phyloP scores from a whole-genome alignment of 1,284 basidiomycete species.

The Abortiporus biennis region DNA sequence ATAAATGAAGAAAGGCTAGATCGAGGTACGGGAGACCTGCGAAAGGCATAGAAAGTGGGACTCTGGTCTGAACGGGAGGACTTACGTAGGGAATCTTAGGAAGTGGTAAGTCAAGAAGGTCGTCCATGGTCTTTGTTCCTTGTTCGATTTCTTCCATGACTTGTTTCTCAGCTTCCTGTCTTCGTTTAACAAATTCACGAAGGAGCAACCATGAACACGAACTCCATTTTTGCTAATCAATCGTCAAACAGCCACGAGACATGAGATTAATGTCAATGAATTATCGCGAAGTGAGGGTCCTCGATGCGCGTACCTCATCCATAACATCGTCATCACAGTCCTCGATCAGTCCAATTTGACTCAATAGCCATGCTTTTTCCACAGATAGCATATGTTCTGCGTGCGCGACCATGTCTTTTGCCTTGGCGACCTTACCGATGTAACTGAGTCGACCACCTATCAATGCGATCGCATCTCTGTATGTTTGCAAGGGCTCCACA shows the following conservation, averaged over 20 bases:
- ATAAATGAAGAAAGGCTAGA: no score
- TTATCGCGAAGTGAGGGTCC: no score
- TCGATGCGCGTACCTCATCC: conserved; percentile 51
- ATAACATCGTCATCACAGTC: conserved; percentile 86
- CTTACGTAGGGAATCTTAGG: conserved; percentile 60
- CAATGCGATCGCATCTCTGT: conserved; percentile 41
- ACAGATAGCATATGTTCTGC: conserved; percentile 56
- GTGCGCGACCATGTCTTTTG: conserved; percentile 55
- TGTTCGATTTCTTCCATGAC: conserved; percentile 32
- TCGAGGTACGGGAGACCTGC: no score
- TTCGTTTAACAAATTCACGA: conserved; percentile 59
- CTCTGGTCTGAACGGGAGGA: no score
- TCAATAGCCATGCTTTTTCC: conserved; percentile 78
- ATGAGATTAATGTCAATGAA: background rate
- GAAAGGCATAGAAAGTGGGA: no score
- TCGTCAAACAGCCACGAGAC: background rate
- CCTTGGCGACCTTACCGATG: conserved; percentile 56
- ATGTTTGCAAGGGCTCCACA: conserved; percentile 9
- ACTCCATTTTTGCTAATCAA: conserved; percentile 69
- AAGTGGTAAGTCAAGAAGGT: conserved; percentile 39
- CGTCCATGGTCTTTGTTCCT: conserved; percentile 29
- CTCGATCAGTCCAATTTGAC: conserved; percentile 62
- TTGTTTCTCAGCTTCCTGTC: conserved; percentile 42
- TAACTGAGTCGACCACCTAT: conserved; percentile 78
- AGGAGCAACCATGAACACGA: conserved; percentile 74